phyloP scores from a whole-genome alignment of 306 rosid genomes.

The Cyamopsis tetragonoloba region DNA sequence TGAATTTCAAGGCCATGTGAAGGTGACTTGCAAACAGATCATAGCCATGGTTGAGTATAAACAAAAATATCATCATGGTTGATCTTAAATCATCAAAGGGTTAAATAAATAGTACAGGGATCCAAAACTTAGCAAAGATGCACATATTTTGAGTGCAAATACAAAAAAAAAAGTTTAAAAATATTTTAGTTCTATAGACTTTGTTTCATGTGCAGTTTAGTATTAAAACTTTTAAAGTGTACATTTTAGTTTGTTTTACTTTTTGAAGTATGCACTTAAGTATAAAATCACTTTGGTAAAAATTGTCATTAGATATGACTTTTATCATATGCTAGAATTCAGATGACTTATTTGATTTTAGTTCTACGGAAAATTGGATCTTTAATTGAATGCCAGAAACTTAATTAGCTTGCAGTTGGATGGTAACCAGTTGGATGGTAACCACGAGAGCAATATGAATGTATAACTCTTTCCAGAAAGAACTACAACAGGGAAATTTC shows the following conservation, averaged over 20 bases:
- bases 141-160: not conserved
- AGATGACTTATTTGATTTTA: too few relatives aligned
- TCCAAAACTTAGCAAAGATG: not conserved
- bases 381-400: not conserved
- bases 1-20: constrained; percentile 11
- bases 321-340: too few relatives aligned
- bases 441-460: not conserved
- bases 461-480: not conserved
- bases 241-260: too few relatives aligned
- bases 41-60: not conserved
- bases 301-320: too few relatives aligned
- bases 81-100: not conserved
- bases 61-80: not conserved
- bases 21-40: not conserved
- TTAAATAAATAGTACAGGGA: not conserved
- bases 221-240: too few relatives aligned
- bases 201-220: too few relatives aligned
- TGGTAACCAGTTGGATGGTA: constrained; percentile 2
- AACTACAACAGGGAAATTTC: not conserved
- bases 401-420: constrained; percentile 1
- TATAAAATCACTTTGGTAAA: too few relatives aligned
- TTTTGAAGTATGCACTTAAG: too few relatives aligned
- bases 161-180: too few relatives aligned
- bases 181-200: too few relatives aligned
- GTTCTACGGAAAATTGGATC: not conserved